Evolutionary conservation across 805 yeast genomes (phyloP), one percentile per base, ranked within the genome.

Genomic region (Wickerhamomyces bisporus): DNA sequence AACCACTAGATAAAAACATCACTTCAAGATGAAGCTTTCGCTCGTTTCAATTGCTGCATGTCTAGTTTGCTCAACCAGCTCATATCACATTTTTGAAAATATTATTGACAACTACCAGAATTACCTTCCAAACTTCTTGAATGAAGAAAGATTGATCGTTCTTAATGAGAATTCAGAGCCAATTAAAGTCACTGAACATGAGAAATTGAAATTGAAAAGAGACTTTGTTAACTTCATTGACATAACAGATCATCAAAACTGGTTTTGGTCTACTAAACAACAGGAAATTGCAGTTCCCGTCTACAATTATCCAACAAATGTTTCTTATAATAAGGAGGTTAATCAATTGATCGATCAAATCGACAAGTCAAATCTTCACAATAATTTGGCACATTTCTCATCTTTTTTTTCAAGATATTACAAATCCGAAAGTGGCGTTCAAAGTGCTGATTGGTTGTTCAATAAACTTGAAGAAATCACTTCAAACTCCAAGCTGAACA

Each of bases 401-500:
- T 73, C 83, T 29, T 86, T 86, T 57, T 75, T 65, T 60, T 80
- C 88, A 15, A 71, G 97, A 40, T 85, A 81, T 57, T 86, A 86
- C 63, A 80, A 81, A 56, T 74, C 86, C 1, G 70, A 75, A 19
- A 54, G 71, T n/a, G 97, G 96, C 85, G 13, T 81, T 66, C 58
- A 86, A 62, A 47, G 86, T 77, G 49, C 86, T 80, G 34, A 81
- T 78, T 40, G 82, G 43, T 26, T 35, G 68, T 51, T 86, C 74
- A 33, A 82, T 80, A 41, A 86, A 36, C 62, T 86, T 42, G 13
- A 43, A 16, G 53, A 64, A 5, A 50, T 59, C 14, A 42, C 53
- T 6, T 36, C 45, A 8, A 35, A 34, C n/a, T 47, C 60, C 38
- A 49, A 62, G 17, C 57, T 63, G 15, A 62, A 67, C 15, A 60